Evolutionary conservation across 1,284 basidiomycete genomes (phyloP), one percentile per base, ranked within the genome.

Genomic region (Ganoderma resinaceum): DNA sequence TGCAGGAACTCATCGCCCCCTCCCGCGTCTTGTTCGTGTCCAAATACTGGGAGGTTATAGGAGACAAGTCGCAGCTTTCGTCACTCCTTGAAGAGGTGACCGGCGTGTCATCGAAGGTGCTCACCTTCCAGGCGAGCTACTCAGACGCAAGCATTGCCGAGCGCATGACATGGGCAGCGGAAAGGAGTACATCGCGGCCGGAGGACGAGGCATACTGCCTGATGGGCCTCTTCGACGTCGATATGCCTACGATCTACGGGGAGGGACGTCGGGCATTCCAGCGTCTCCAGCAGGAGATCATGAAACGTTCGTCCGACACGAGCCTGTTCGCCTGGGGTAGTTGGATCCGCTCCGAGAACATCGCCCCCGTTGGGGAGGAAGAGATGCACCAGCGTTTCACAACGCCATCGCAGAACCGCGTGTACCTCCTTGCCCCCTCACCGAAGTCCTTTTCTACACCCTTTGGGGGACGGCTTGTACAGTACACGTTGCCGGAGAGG

Each of bases 141-240:
- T 11, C 16, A 65, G 23, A 18, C n/a, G 23, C 46, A 20, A 62
- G 43, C 60, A 61, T 70, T 46, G 65, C 69, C 6, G 18, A 29
- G 6, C 59, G 66, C 1, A 70, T 70, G 66, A 67, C 69, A 3
- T 70, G 69, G 69, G 69, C 69, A 9, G 33, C 63, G 11, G 1
- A 4, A 11, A 60, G 69, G 31, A 14, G 42, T 6, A 65, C 66
- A n/a, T n/a, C n/a, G n/a, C n/a, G n/a, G n/a, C n/a, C n/a, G n/a
- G n/a, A n/a, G n/a, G n/a, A n/a, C n/a, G n/a, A n/a, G n/a, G n/a
- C n/a, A n/a, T n/a, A n/a, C n/a, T n/a, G n/a, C n/a, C n/a, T n/a
- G n/a, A n/a, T 67, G 66, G 69, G 66, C 40, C 23, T 70, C 60
- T 70, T 70, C 35, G 63, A 61, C 11, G 61, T 70, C 4, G 46